Evolutionary conservation across 1,284 basidiomycete genomes (phyloP).

Genomic region (Puccinia sorghi): DNA sequence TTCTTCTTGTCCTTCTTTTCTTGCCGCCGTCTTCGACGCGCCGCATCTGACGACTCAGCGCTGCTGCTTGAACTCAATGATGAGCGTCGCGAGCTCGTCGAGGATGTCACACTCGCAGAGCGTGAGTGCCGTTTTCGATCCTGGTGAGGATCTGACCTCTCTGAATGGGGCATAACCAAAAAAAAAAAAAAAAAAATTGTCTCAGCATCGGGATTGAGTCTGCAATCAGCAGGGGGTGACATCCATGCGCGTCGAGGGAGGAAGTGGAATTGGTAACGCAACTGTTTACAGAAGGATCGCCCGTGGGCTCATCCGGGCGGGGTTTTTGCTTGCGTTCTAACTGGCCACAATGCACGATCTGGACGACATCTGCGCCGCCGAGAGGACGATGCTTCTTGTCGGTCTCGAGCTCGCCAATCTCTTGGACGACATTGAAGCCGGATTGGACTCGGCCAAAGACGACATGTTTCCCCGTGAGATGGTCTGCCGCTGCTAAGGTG

Average conservation of each 20-base stretch:
- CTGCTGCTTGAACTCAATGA: neutral
- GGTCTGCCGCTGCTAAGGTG: constrained; percentile 28
- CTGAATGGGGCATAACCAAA: constrained; percentile 3
- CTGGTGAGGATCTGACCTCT: neutral
- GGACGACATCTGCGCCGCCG: constrained; percentile 13
- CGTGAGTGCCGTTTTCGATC: constrained; percentile 1
- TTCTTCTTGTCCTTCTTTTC: constrained; percentile 35
- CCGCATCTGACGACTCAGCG: constrained; percentile 21
- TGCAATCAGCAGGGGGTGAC: neutral
- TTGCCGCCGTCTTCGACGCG: constrained; percentile 9
- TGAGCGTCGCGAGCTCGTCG: neutral
- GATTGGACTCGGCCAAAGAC: constrained; percentile 46
- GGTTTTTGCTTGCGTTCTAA: constrained; percentile 34
- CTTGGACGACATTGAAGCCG: constrained; percentile 36
- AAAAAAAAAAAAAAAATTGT: neutral
- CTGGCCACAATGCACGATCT: constrained; percentile 45
- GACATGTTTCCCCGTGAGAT: constrained; percentile 47
- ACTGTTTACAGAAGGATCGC: neutral
- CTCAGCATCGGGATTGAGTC: neutral
- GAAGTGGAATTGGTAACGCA: neutral
- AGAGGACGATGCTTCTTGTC: constrained; percentile 45
- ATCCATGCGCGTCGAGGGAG: neutral
- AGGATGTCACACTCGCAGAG: constrained; percentile 10
- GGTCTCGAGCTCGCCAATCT: constrained; percentile 28
- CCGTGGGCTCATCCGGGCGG: neutral